Conservation (phyloP, 306 rosid species). For the Dryas drummondii region DNA sequence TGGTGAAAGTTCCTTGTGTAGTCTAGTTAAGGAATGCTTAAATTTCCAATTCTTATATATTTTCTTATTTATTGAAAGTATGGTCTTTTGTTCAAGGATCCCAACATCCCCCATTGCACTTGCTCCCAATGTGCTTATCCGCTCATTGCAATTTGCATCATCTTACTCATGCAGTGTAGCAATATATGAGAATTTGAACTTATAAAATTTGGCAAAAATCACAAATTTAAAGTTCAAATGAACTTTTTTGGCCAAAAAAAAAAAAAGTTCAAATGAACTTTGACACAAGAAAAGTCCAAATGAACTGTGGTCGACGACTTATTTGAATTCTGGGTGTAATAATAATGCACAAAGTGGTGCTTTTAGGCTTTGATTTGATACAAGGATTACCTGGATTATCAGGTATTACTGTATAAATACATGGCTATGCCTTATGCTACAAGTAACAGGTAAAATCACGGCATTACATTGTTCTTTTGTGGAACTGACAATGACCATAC, state of each 20-base stretch:
- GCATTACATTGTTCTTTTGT: neutral
- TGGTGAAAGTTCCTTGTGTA: neutral
- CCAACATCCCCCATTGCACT: neutral
- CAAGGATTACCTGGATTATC: neutral
- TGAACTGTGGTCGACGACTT: no score
- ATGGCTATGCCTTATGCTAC: neutral
- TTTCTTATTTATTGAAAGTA: neutral
- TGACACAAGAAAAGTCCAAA: no score
- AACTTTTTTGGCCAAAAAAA: no score
- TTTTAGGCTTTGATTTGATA: neutral
- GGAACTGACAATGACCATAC: neutral
- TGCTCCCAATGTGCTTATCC: neutral
- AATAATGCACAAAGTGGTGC: neutral
- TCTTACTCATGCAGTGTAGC: neutral
- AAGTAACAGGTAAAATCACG: neutral
- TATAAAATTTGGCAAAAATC: no score
- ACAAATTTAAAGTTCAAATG: no score
- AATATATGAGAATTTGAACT: neutral
- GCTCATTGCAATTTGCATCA: no score
- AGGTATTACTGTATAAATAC: no score
- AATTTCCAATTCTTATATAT: neutral
- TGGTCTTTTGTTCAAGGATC: neutral
- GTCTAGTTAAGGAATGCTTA: slow-evolving; percentile 11
- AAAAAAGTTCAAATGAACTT: no score
- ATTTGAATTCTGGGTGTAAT: no score